These are phyloP conservation scores for Phaffomyces thermotolerans DNA, from an alignment of 805 yeast genomes.

Conservation along the genomic window DNA sequence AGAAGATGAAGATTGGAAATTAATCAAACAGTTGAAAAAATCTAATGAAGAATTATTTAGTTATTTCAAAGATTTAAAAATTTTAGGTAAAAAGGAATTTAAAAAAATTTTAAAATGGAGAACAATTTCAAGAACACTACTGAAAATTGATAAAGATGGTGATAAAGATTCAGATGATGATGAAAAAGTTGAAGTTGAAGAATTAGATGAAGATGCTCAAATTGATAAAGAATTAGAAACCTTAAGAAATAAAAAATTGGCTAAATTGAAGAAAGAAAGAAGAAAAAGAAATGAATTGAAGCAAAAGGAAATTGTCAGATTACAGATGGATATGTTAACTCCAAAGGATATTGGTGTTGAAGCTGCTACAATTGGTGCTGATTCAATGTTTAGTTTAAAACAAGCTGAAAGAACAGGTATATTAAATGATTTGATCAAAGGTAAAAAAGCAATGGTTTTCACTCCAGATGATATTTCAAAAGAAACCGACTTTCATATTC, in stretches of 20 bases:
- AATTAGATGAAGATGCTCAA: constrained; percentile 78
- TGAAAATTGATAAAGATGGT: constrained; percentile 55
- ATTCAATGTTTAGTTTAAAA: constrained; percentile 73
- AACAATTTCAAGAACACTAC: constrained; percentile 68
- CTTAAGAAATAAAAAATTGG: constrained; percentile 63
- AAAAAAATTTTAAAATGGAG: constrained; percentile 82
- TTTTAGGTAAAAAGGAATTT: constrained; percentile 91
- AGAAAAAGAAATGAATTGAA: constrained; percentile 75
- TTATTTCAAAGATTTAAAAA: constrained; percentile 87
- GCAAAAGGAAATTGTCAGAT: constrained; percentile 80
- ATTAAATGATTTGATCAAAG: constrained; percentile 62
- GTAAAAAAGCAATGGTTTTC: constrained; percentile 61
- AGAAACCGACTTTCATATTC: constrained; percentile 49
- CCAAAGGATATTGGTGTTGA: constrained; percentile 92
- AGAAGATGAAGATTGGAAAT: constrained; percentile 63
- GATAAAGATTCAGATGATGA: constrained; percentile 32
- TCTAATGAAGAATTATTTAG: constrained; percentile 75
- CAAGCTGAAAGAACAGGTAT: constrained; percentile 87
- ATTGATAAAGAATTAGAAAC: constrained; percentile 79
- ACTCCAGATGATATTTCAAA: constrained; percentile 44
- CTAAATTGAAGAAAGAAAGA: constrained; percentile 69
- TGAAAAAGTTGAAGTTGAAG: constrained; percentile 49
- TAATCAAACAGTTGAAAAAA: constrained; percentile 61
- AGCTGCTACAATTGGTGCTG: constrained; percentile 75
- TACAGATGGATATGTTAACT: constrained; percentile 94